phyloP scores from a whole-genome alignment of 73 alveolate genomes.

The Tetrahymena thermophila region DNA sequence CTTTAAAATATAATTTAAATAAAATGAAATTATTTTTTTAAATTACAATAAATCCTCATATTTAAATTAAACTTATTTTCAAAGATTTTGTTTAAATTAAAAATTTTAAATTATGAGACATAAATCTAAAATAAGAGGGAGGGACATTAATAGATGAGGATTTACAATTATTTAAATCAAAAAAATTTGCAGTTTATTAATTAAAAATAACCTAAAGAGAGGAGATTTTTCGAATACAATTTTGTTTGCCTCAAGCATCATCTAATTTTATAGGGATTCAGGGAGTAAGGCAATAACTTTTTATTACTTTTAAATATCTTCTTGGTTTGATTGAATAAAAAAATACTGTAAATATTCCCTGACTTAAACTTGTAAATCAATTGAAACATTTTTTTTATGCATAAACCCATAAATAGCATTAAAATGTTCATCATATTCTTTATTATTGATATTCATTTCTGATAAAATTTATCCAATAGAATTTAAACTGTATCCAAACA shows the following conservation, averaged over 20 bases:
- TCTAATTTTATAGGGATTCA: not conserved
- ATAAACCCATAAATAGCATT: conserved; percentile 11
- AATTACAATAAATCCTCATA: too few relatives aligned
- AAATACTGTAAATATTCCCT: conserved; percentile 15
- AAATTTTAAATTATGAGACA: too few relatives aligned
- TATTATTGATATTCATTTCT: not conserved
- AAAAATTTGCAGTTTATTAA: not conserved
- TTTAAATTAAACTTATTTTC: too few relatives aligned
- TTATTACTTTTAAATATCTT: conserved; percentile 5
- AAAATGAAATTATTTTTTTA: too few relatives aligned
- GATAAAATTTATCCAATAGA: conserved; percentile 49
- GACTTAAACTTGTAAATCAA: not conserved
- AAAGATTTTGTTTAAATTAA: too few relatives aligned
- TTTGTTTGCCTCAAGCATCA: conserved; percentile 1
- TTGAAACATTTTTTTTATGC: conserved; percentile 6
- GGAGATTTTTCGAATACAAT: not conserved
- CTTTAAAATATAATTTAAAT: not conserved
- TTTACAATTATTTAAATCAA: too few relatives aligned
- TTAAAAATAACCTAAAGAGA: not conserved
- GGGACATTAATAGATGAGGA: too few relatives aligned
- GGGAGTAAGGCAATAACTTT: conserved; percentile 11
- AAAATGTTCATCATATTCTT: conserved; percentile 7
- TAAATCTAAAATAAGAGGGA: too few relatives aligned
- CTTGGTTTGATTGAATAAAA: conserved; percentile 17
- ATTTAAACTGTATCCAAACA: conserved; percentile 45